Percentiles rank a stretch among this genome's conserved stretches.
phyloP scores from a whole-genome alignment of 2,329 filamentous ascomycete genomes.

The Penicillium sp. region DNA sequence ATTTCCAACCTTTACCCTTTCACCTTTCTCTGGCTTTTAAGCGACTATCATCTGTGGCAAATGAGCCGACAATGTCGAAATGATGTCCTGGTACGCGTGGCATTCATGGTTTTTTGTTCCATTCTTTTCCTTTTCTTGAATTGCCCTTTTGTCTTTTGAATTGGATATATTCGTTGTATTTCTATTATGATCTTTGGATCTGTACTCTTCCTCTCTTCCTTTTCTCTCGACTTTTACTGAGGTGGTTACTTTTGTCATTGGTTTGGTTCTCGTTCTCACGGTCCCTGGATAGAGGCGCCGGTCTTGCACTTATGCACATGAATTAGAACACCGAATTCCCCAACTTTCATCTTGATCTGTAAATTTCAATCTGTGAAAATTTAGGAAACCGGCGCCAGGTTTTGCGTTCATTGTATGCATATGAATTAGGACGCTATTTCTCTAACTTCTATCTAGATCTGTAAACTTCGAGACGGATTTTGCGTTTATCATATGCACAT shows the following conservation, averaged over 20 bases:
- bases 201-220: slow-evolving; percentile 12
- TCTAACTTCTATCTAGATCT: no score
- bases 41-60: slow-evolving; percentile 26
- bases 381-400: no score
- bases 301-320: slow-evolving; percentile 10
- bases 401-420: no score
- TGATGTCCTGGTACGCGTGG: slow-evolving; percentile 23
- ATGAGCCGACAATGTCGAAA: slow-evolving; percentile 28
- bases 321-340: slow-evolving; percentile 1
- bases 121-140: slow-evolving; percentile 2
- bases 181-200: slow-evolving; percentile 3
- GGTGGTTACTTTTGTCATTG: neutral
- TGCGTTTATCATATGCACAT: neutral
- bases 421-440: no score
- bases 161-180: slow-evolving; percentile 20
- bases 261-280: neutral
- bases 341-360: neutral
- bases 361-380: neutral
- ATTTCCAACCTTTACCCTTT: neutral
- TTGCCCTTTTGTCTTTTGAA: neutral
- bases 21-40: slow-evolving; percentile 23
- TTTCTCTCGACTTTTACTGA: neutral
- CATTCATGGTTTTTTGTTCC: slow-evolving; percentile 16
- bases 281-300: slow-evolving; percentile 5
- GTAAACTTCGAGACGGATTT: no score